Conservation (phyloP, 305 asterid genomes). For the Fraxinus paxiana region DNA sequence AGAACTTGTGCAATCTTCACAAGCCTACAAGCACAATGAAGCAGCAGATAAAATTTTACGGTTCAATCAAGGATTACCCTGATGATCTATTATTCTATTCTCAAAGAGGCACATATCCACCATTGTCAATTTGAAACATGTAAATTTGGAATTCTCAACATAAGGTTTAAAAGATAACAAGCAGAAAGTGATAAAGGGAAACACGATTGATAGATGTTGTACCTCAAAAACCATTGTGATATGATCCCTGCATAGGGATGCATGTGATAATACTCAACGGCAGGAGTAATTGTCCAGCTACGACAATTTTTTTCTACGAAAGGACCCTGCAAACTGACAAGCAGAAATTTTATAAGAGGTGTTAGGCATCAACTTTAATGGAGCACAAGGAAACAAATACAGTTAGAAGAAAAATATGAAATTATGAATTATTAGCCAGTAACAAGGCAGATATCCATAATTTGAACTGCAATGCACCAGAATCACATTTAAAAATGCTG, state of each 20-base stretch:
- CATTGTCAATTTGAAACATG: not conserved
- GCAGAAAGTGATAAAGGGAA: not conserved
- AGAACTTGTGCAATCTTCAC: not conserved
- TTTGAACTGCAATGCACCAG: not conserved
- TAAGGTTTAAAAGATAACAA: not conserved
- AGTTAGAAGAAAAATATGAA: not conserved
- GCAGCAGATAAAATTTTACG: not conserved
- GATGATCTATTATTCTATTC: not conserved
- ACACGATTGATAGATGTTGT: constrained; percentile 14
- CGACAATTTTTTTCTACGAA: constrained; percentile 27
- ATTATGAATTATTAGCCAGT: not conserved
- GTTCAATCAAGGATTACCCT: not conserved
- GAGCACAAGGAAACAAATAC: not conserved
- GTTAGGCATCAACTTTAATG: not conserved
- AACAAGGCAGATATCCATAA: not conserved
- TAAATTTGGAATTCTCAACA: not conserved
- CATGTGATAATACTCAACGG: constrained; percentile 41
- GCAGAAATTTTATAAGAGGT: not conserved
- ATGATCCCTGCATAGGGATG: constrained; percentile 52
- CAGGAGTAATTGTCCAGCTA: constrained; percentile 37
- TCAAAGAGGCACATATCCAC: not conserved
- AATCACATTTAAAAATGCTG: not conserved
- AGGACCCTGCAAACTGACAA: constrained; percentile 59
- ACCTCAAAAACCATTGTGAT: constrained; percentile 55
- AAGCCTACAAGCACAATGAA: not conserved